Base-by-base conservation (phyloP, 768 basidiomycete species). In the Lactifluus piperatus region DNA sequence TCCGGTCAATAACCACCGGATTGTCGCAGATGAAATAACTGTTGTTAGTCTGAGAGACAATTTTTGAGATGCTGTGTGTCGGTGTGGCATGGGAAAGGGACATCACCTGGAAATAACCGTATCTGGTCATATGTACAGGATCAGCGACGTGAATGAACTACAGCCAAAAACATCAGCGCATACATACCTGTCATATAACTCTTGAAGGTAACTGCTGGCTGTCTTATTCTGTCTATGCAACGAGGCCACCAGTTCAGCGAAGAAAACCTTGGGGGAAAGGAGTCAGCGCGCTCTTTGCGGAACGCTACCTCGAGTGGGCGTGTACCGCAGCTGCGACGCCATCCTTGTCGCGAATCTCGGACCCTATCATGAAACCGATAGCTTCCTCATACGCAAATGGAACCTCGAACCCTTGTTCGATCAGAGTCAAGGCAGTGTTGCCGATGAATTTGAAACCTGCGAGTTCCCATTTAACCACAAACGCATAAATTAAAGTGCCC, bases 301-400 rank as follows among this genome's bases (percentile, higher is more conserved):
- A 44, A 36, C 9, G 34, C 1, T 52, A 39, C 13, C 5, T 6
- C n/a, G 13, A 26, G 27, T 5, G 13, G 27, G 41, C 14, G 18
- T 71, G 65, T 65, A 91, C 91, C 24, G 85, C 83, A 5, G 91
- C 90, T 51, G 87, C 80, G 52, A 94, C 81, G 2, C 92, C 92
- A 68, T 94, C 92, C 69, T 94, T 94, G 69, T 94, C 92, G 36
- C 87, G 77, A 64, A 94, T 81, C 27, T 83, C 75, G 14, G 80
- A 74, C 27, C 89, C 88, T 70, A 91, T 84, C 90, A 93, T 93
- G 68, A 81, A 94, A 3, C 92, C 92, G 55, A 94, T 93, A 1
- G 93, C 92, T 71, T 94, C 92, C 68, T 94, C 92, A 66, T 94
- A 94, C 10, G 85, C 90, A 66, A 94, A 93, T 0, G 80, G 81